phyloP scores from a whole-genome alignment of 345 rosid genomes.

The Laguncularia racemosa region DNA sequence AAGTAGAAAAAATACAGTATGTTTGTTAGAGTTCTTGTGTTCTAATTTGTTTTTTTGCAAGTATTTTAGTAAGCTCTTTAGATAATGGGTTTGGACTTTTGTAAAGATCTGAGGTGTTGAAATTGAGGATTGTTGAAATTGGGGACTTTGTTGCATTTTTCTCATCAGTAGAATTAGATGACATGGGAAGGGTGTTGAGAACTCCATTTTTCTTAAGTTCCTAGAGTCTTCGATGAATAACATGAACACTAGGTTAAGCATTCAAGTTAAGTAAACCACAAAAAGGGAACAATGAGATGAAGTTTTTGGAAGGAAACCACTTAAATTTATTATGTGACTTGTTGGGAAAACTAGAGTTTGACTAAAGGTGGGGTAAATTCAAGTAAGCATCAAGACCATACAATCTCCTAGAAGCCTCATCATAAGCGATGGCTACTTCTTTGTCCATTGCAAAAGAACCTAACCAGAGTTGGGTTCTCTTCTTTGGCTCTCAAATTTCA shows the following conservation, averaged over 20 bases:
- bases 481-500: conserved; percentile 92
- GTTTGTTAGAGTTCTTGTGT: no score
- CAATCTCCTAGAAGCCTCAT: conserved; percentile 65
- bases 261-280: no score
- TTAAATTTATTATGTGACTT: conserved; percentile 40
- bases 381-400: conserved; percentile 83
- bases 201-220: conserved; percentile 57
- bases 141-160: no score
- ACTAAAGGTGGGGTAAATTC: conserved; percentile 82
- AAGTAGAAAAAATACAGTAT: no score
- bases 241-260: no score
- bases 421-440: conserved; percentile 98
- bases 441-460: conserved; percentile 88
- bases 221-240: conserved; percentile 81
- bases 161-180: conserved; percentile 37
- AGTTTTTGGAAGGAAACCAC: no score
- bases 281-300: no score
- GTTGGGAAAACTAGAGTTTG: conserved; percentile 11
- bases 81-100: no score
- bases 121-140: no score
- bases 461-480: conserved; percentile 76
- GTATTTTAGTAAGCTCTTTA: no score
- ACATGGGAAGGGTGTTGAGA: conserved; percentile 26
- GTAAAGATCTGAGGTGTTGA: no score
- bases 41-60: no score